Evolutionary conservation across 2,329 filamentous ascomycete genomes (phyloP), one percentile per base, ranked within the genome.

Genomic region (Fusarium hainanense): DNA sequence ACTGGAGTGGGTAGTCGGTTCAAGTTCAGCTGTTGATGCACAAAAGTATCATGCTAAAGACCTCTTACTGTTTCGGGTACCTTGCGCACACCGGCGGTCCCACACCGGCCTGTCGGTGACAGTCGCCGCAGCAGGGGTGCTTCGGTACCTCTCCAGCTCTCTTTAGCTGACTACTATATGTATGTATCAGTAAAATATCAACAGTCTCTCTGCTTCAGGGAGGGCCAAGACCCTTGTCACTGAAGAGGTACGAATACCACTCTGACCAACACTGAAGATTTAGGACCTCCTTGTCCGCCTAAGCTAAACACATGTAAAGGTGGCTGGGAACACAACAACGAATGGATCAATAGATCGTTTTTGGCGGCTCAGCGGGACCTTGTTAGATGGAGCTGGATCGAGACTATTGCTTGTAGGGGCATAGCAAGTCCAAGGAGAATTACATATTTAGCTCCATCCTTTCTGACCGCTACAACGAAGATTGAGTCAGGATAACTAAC

Each of bases 181-280:
- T 32, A 37, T 37, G 34, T n/a, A 37, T 37, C 34, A 37, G 16
- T 37, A 37, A 37, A 18, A 11, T 5, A 37, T 37, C 32, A 10
- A 37, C 9, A 9, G 16, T 37, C 16, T 37, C 32, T 37, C 32
- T 37, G 16, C 32, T 37, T 37, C 32, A 34, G 32, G 16, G 16
- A 18, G 9, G 16, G 32, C n/a, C 49, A 63, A 30, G 54, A 62
- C 61, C 70, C 68, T 61, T 65, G 72, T 68, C 67, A 51, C 41
- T 37, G 69, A 63, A 50, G 52, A 70, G 52, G 68, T 50, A 74
- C 64, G 64, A 69, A 73, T 71, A 72, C 59, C 67, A 58, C 64
- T 62, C 8, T 20, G 25, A 27, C 13, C 18, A 51, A 44, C 21
- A 16, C 27, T 25, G 51, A 40, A 14, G 18, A 32, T 6, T 21